Conservation (phyloP, 2,329 filamentous ascomycete genomes). For the Talaromyces sp. region DNA sequence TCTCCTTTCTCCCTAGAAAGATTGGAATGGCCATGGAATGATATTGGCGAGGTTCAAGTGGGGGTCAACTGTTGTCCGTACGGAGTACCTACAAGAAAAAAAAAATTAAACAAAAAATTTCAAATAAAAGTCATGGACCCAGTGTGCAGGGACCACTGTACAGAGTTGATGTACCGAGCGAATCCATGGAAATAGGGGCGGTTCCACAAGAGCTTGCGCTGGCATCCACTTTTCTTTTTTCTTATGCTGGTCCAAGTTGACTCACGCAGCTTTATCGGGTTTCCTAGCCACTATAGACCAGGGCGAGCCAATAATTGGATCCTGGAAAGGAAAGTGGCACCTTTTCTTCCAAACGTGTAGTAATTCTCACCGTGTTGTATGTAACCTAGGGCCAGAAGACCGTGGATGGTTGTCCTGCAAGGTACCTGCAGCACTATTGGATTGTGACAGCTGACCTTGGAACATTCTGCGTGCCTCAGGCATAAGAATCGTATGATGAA, state of each 20-base stretch:
- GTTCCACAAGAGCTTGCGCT: constrained; percentile 27
- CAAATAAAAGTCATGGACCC: background rate
- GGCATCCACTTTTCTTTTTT: constrained; percentile 15
- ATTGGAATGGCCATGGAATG: background rate
- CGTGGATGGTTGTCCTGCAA: too few species aligned
- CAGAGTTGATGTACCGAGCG: constrained; percentile 7
- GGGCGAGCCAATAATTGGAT: constrained; percentile 24
- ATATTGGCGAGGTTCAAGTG: background rate
- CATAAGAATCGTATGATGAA: background rate
- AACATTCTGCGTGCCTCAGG: background rate
- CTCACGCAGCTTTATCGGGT: background rate
- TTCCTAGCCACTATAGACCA: background rate
- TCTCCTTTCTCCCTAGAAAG: background rate
- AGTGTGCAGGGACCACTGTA: constrained; percentile 9
- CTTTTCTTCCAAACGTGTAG: constrained; percentile 3
- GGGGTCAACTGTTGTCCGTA: background rate
- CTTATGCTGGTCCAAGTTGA: constrained; percentile 3
- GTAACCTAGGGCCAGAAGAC: too few species aligned
- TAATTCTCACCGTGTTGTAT: too few species aligned
- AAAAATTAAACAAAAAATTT: background rate
- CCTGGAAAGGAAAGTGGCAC: constrained; percentile 4
- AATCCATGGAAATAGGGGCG: constrained; percentile 20
- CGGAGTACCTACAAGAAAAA: background rate
- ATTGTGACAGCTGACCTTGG: constrained; percentile 11
- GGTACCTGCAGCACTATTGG: constrained; percentile 5